Percentiles rank a stretch among this genome's conserved stretches.
These are phyloP conservation scores for Emmonsia crescens DNA, from an alignment of 2,329 filamentous ascomycete genomes.

Conservation along the genomic window DNA sequence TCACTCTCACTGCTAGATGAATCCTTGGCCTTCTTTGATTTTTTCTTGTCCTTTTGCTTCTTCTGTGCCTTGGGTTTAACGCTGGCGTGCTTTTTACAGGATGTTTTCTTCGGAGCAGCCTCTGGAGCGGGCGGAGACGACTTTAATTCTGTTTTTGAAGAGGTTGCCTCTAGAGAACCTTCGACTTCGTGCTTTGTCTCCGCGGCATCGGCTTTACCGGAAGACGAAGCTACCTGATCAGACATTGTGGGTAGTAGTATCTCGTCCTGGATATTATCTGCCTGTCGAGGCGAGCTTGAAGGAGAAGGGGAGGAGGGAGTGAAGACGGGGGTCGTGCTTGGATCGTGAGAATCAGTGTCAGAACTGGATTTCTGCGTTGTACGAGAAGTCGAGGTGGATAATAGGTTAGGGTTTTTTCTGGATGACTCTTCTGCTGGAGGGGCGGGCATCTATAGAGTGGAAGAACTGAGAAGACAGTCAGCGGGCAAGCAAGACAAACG, in stretches of 20 bases:
- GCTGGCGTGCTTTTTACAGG: slow-evolving; percentile 25
- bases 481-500: neutral
- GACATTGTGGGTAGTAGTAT: slow-evolving; percentile 18
- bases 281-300: slow-evolving; percentile 17
- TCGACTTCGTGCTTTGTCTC: slow-evolving; percentile 25
- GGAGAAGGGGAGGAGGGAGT: slow-evolving; percentile 17
- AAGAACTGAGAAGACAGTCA: neutral
- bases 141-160: slow-evolving; percentile 18
- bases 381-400: neutral
- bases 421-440: neutral
- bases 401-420: neutral
- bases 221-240: slow-evolving; percentile 16
- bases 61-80: slow-evolving; percentile 10
- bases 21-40: slow-evolving; percentile 9
- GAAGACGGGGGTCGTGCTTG: slow-evolving; percentile 13
- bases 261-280: slow-evolving; percentile 3
- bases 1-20: slow-evolving; percentile 7
- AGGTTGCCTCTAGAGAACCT: slow-evolving; percentile 17
- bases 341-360: slow-evolving; percentile 15
- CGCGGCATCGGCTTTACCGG: slow-evolving; percentile 12
- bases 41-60: slow-evolving; percentile 17
- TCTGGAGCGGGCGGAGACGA: slow-evolving; percentile 17
- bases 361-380: slow-evolving; percentile 3
- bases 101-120: slow-evolving; percentile 17
- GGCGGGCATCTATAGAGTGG: slow-evolving; percentile 4